phyloP scores from a whole-genome alignment of 1,284 basidiomycete species.

The Apiotrichum gracile region DNA sequence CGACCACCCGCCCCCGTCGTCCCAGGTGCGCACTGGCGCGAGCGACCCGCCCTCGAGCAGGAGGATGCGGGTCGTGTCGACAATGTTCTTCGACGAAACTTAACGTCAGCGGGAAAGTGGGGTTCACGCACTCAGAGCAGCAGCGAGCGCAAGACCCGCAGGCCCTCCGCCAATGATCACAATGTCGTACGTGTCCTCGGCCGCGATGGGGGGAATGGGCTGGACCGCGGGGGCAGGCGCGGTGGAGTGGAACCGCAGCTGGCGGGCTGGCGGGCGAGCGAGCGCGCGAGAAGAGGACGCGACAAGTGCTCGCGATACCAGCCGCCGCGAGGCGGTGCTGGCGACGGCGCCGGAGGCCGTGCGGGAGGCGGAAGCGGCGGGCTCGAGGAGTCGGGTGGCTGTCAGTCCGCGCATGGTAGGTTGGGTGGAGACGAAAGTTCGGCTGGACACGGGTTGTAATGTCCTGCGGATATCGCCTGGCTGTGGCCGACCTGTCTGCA shows the following conservation, averaged over 20 bases:
- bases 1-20: conserved; percentile 59
- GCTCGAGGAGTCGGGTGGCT: not conserved
- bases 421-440: not conserved
- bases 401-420: not conserved
- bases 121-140: conserved; percentile 64
- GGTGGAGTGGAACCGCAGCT: not conserved
- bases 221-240: not conserved
- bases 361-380: not conserved
- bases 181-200: conserved; percentile 58
- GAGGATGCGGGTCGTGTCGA: conserved; percentile 48
- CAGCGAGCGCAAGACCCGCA: conserved; percentile 81
- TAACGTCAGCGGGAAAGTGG: not conserved
- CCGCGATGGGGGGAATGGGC: conserved; percentile 16
- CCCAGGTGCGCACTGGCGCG: conserved; percentile 64
- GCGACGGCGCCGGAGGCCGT: no score
- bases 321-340: not conserved
- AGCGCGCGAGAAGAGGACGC: not conserved
- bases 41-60: conserved; percentile 77
- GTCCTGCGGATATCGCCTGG: no score
- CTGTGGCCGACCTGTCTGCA: no score
- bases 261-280: no score
- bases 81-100: conserved; percentile 13
- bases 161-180: conserved; percentile 94
- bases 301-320: not conserved
- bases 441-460: conserved; percentile 3